phyloP scores from a whole-genome alignment of 177 flowering plant genomes.

The Tripterygium wilfordii region DNA sequence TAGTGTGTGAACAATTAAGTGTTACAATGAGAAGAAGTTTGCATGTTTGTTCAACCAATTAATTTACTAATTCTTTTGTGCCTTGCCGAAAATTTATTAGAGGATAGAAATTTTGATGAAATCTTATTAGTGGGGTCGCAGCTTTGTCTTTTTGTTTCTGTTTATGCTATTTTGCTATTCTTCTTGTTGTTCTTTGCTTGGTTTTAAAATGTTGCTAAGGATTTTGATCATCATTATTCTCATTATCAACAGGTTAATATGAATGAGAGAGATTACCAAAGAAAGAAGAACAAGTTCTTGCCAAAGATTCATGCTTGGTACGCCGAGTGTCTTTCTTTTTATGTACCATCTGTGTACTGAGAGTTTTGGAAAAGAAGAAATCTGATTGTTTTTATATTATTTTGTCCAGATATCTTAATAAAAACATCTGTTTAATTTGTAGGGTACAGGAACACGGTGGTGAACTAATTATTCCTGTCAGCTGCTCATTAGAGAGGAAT shows the following conservation, averaged over 20 bases:
- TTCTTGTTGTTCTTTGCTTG: neutral
- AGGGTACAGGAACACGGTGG: slow-evolving; percentile 99
- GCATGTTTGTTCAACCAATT: no score
- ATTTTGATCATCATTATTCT: slow-evolving; percentile 1
- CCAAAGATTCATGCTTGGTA: slow-evolving; percentile 99
- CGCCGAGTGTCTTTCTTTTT: slow-evolving; percentile 9
- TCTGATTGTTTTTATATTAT: neutral
- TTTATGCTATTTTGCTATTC: neutral
- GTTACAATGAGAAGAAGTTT: no score
- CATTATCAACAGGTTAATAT: slow-evolving; percentile 72
- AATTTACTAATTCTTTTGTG: no score
- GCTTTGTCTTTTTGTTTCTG: no score
- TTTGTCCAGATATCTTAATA: neutral
- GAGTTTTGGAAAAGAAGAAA: no score
- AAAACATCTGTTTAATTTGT: slow-evolving; percentile 6
- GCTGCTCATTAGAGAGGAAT: slow-evolving; percentile 75
- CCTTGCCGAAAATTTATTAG: no score
- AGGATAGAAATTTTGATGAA: no score
- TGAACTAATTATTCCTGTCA: slow-evolving; percentile 87
- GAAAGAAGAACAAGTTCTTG: slow-evolving; percentile 97
- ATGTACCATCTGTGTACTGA: no score
- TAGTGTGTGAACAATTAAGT: no score
- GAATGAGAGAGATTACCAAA: slow-evolving; percentile 96
- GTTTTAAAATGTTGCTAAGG: neutral
- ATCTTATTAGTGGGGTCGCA: no score